A percentile compares a stretch with the other conserved stretches of the same genome.
Conservation (phyloP, 2,329 filamentous ascomycete species). For the Uncinocarpus reesii region DNA sequence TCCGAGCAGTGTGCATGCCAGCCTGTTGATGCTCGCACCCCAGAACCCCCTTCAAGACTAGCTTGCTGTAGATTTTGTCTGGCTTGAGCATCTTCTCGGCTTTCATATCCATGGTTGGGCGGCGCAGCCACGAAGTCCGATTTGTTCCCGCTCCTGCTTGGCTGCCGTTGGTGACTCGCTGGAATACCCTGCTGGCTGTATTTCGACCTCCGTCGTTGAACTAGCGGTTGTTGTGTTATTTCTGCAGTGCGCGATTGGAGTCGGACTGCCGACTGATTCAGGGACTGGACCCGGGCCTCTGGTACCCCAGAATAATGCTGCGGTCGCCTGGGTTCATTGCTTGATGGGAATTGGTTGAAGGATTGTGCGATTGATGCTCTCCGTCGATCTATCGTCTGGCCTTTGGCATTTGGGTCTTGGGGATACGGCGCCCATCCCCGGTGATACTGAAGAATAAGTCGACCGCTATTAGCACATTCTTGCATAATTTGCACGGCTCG, state of each 20-base stretch:
- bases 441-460: conserved; percentile 3
- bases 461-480: not conserved
- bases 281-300: not conserved
- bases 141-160: not conserved
- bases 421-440: not conserved
- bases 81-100: not conserved
- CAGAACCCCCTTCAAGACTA: not conserved
- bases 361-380: too few relatives aligned
- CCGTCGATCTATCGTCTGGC: too few relatives aligned
- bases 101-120: not conserved
- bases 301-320: too few relatives aligned
- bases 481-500: not conserved
- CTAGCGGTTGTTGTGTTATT: not conserved
- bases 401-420: too few relatives aligned
- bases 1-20: too few relatives aligned
- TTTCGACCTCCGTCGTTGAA: not conserved
- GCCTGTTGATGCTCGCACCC: not conserved
- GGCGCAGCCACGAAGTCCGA: not conserved
- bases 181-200: too few relatives aligned
- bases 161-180: too few relatives aligned
- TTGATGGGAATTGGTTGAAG: too few relatives aligned
- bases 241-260: not conserved
- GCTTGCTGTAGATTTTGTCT: not conserved
- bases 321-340: too few relatives aligned
- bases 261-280: not conserved